phyloP scores from a whole-genome alignment of 2,329 filamentous ascomycete species.

The Stachybotrys elegans region DNA sequence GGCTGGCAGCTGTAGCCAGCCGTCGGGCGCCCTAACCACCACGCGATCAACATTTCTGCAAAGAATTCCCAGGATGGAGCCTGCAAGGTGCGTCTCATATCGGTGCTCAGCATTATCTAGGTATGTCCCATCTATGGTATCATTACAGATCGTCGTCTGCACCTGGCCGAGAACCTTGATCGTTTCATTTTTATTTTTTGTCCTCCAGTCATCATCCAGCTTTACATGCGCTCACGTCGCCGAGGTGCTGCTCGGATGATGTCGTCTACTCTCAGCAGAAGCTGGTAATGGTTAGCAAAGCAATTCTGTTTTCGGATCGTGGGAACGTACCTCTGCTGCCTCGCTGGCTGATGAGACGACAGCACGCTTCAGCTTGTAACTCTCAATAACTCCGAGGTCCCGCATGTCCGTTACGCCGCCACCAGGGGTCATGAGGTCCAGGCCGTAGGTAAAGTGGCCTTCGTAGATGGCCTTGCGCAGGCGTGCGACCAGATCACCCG shows the following conservation, averaged over 20 bases:
- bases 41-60: no score
- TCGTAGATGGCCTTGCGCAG: conserved; percentile 93
- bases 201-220: conserved; percentile 8
- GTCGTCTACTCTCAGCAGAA: conserved; percentile 91
- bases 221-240: conserved; percentile 34
- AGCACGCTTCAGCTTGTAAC: conserved; percentile 98
- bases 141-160: conserved; percentile 28
- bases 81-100: no score
- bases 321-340: conserved; percentile 76
- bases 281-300: conserved; percentile 40
- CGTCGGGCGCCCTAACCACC: no score
- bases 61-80: no score
- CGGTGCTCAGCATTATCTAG: conserved; percentile 21
- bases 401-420: conserved; percentile 95
- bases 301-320: background rate
- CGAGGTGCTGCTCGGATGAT: conserved; percentile 93
- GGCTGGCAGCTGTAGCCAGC: no score
- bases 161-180: background rate
- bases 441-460: conserved; percentile 84
- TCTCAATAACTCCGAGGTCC: conserved; percentile 90
- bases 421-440: conserved; percentile 84
- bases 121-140: conserved; percentile 32
- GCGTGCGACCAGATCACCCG: conserved; percentile 85
- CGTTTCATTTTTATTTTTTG: conserved; percentile 16
- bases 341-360: conserved; percentile 95